Evolutionary conservation across 2,329 filamentous ascomycete genomes (phyloP), one percentile per base, ranked within the genome.

Genomic region (Chalara sp.): DNA sequence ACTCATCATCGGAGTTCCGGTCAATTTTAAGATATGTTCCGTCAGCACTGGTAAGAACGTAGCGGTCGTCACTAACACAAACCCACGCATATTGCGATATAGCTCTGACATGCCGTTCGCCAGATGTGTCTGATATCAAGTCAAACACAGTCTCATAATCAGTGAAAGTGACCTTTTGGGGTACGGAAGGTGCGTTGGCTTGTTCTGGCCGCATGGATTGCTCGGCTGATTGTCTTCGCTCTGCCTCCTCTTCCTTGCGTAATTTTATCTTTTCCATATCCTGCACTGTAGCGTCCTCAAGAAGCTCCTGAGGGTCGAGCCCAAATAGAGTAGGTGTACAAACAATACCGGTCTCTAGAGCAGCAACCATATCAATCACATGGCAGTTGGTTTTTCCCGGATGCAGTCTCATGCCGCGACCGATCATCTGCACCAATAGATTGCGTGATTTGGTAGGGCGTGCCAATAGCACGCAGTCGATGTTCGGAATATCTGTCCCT

Each of bases 391-490:
- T 72, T 68, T 99, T 99, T 10, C 80, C 86, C 1, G 83, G 75
- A 65, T 89, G 79, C 39, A 96, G 71, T 41, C 93, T 82, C 81
- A 99, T 87, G 5, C 93, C 93, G 61, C 93, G 80, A 1, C 93
- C 93, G 55, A 99, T 96, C 93, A 99, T 99, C 68, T 99, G 93
- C 1, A 97, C 83, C 1, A 99, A 79, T 2, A 99, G 73, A 60
- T 96, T 97, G n/a, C 87, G 83, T 12, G 93, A 97, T 59, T 85
- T 84, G 1, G 93, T 99, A 0, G 93, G 93, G 29, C 93, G 76
- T 4, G 87, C 90, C 6, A 99, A 76, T 6, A 99, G 65, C 29
- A 99, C 81, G 64, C 93, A 97, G 70, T 99, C 93, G 58, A 99
- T 88, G 65, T 95, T 96, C 5, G 95, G 93, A 32, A 99, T 96